phyloP scores from a whole-genome alignment of 148 eudicot genomes.

The Spergularia marina region DNA sequence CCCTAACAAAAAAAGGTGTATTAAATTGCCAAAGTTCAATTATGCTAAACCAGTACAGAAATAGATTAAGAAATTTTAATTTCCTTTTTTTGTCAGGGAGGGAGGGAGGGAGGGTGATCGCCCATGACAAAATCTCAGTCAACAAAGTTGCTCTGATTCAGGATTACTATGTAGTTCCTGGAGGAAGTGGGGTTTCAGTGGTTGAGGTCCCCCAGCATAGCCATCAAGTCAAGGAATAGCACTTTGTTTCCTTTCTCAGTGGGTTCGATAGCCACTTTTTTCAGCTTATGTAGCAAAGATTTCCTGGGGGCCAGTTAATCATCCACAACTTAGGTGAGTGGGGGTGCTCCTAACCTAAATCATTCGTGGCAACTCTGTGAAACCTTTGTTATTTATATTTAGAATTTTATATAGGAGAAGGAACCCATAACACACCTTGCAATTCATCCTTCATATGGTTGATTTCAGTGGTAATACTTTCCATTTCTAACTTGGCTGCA shows the following conservation, averaged over 20 bases:
- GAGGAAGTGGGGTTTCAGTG: not conserved
- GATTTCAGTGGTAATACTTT: slow-evolving; percentile 61
- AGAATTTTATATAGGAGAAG: not conserved
- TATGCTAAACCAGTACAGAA: not conserved
- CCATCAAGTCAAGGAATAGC: not conserved
- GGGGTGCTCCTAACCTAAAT: not conserved
- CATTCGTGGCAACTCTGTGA: not conserved
- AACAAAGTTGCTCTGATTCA: not conserved
- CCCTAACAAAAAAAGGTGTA: slow-evolving; percentile 33
- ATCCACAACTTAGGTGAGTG: not conserved
- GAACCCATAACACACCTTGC: slow-evolving; percentile 45
- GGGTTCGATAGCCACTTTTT: not conserved
- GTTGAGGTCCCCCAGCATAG: not conserved
- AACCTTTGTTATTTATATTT: not conserved
- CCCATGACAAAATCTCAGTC: no score
- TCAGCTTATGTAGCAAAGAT: not conserved
- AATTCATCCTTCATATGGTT: slow-evolving; percentile 57
- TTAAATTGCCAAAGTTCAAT: not conserved
- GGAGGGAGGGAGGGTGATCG: not conserved
- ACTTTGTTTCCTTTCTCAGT: not conserved
- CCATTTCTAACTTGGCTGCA: slow-evolving; percentile 51
- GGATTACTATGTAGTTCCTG: not conserved
- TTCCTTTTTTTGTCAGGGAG: not conserved
- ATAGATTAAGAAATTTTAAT: not conserved
- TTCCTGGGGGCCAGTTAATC: not conserved